These are phyloP conservation scores for Trametes coccinea DNA, from an alignment of 768 basidiomycete genomes.

Conservation along the genomic window DNA sequence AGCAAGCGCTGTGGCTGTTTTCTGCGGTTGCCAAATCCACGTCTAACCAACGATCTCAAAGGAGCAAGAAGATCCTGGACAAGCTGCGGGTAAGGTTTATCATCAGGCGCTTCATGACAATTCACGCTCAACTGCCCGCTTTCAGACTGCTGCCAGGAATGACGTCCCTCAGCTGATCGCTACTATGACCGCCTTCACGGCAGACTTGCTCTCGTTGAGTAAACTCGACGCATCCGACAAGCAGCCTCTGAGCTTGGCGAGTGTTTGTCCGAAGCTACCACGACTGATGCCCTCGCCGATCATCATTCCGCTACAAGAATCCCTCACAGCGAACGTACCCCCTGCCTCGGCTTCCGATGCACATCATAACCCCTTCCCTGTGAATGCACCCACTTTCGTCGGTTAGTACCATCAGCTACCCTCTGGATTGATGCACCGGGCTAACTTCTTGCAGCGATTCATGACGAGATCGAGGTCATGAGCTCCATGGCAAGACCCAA, in stretches of 20 bases:
- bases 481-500: conserved; percentile 86
- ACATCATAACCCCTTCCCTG: conserved; percentile 79
- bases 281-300: conserved; percentile 61
- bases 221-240: conserved; percentile 50
- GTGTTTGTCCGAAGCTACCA: conserved; percentile 52
- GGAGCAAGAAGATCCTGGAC: conserved; percentile 61
- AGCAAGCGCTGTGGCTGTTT: conserved; percentile 92
- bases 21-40: conserved; percentile 86
- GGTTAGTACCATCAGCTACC: conserved; percentile 45
- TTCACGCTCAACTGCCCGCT: not conserved
- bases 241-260: conserved; percentile 49
- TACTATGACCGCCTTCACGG: conserved; percentile 61
- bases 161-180: conserved; percentile 51
- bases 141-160: conserved; percentile 49
- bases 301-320: conserved; percentile 92
- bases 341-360: conserved; percentile 62
- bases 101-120: not conserved
- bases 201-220: conserved; percentile 68
- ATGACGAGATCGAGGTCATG: conserved; percentile 89
- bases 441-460: conserved; percentile 52
- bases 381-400: conserved; percentile 71
- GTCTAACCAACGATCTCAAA: conserved; percentile 54
- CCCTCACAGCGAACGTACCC: conserved; percentile 86
- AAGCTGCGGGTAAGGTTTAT: conserved; percentile 51
- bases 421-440: not conserved